Evolutionary conservation across 1,284 basidiomycete species (phyloP).

Genomic region (Cystobasidium pallidum): DNA sequence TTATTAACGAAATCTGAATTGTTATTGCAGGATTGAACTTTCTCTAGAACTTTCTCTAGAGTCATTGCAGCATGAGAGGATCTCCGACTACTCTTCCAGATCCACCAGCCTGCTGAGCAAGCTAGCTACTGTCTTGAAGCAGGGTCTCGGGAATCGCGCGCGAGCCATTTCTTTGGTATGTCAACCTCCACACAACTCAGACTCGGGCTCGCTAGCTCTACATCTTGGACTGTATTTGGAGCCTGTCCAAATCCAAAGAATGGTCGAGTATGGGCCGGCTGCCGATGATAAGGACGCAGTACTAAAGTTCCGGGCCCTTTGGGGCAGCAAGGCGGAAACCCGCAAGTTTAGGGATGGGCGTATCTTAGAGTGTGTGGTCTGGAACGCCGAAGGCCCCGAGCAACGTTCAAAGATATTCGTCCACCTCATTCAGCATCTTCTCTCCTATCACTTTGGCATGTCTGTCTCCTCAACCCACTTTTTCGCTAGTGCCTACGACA

Average conservation of each 20-base stretch:
- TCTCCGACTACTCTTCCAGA: constrained; percentile 41
- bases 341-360: constrained; percentile 96
- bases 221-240: constrained; percentile 76
- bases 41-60: not conserved
- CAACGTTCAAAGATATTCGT: constrained; percentile 78
- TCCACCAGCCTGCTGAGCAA: constrained; percentile 59
- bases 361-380: constrained; percentile 91
- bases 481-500: constrained; percentile 67
- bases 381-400: constrained; percentile 68
- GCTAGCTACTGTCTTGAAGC: constrained; percentile 65
- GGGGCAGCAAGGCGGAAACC: constrained; percentile 90
- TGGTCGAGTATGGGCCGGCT: constrained; percentile 86
- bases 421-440: constrained; percentile 73
- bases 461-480: constrained; percentile 60
- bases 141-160: constrained; percentile 64
- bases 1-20: not conserved
- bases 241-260: constrained; percentile 70
- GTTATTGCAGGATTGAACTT: not conserved
- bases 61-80: not conserved
- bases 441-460: constrained; percentile 75
- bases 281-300: constrained; percentile 63
- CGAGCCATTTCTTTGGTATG: constrained; percentile 45
- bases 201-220: constrained; percentile 54
- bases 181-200: constrained; percentile 1
- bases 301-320: constrained; percentile 76